Conservation (phyloP, 257 asterid genomes). For the Euphrasia confusa region DNA sequence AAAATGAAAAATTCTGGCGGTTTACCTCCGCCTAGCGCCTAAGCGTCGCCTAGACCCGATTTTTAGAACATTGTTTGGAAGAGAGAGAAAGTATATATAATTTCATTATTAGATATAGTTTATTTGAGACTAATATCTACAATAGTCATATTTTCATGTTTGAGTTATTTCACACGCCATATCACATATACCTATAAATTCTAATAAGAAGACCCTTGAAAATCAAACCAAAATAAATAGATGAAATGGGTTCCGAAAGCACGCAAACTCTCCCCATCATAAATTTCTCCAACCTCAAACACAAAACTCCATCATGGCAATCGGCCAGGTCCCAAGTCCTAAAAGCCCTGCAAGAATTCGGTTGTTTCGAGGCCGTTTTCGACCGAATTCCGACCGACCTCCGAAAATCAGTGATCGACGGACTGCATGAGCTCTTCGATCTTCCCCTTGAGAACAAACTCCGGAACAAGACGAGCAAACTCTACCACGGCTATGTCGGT, state of each 20-base stretch:
- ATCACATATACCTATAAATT: no score
- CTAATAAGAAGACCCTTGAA: neutral
- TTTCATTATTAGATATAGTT: no score
- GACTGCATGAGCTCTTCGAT: constrained; percentile 29
- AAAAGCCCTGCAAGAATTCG: constrained; percentile 8
- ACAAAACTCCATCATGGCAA: constrained; percentile 2
- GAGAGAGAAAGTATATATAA: no score
- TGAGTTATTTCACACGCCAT: no score
- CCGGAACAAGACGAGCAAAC: constrained; percentile 12
- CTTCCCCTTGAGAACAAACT: neutral
- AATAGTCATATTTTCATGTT: no score
- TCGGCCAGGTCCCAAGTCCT: neutral
- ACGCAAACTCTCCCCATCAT: constrained; percentile 40
- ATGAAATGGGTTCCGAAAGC: constrained; percentile 35
- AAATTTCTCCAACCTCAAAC: constrained; percentile 22
- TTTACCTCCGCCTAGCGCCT: no score
- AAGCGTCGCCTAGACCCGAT: no score
- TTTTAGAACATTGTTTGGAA: no score
- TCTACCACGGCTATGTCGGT: constrained; percentile 60
- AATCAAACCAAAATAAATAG: neutral
- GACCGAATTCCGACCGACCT: neutral
- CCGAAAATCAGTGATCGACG: constrained; percentile 1
- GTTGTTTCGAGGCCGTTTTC: constrained; percentile 10
- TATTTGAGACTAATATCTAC: no score
- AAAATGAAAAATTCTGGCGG: no score